Base-by-base conservation (phyloP, 148 eudicot genomes). In the Fagopyrum tataricum region DNA sequence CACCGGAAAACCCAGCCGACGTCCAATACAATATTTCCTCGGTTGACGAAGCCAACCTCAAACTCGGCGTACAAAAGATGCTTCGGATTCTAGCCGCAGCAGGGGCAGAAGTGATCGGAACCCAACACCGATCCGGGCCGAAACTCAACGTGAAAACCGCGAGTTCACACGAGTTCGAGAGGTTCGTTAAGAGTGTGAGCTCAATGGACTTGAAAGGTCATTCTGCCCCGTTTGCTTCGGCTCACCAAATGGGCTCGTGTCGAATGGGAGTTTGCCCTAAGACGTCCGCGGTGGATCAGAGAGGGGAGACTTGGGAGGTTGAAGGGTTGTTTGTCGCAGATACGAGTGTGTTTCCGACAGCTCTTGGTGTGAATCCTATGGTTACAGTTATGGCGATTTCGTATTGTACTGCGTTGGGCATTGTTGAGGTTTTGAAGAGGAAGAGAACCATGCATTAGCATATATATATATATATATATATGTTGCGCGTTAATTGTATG, bases 201-300 rank as follows among this genome's bases (percentile, higher is more conserved):
- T 69, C 75, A 1, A 86, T 79, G 80, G 49, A 51, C 2, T 18
- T 89, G 74, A 78, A 53, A 47, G 74, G 75, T 4, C 80, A 74
- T 0, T n/a, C 74, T 2, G 68, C 73, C 4, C 91, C 90, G 0
- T 74, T 89, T 47, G 85, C 90, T 9, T 89, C 94, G 12, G 97
- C 97, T 0, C 97, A 89, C 69, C 97, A 91, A 55, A 91, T 91
- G 97, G 94, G 97, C 24, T 87, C 89, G 49, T 91, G 97, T 47
- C 72, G 88, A 39, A 89, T 89, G 94, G 97, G 97, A 7, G 75
- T 84, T 0, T 81, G 76, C 7, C 78, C 84, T 4, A 74, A 55
- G 67, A 76, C 6, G 13, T 89, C 94, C 1, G 94, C 67, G 3
- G 97, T 91, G 78, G 77, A 82, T 44, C 88, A 85, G 46, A 79